phyloP scores from a whole-genome alignment of 2,329 filamentous ascomycete genomes.

The Xylaria multiplex region DNA sequence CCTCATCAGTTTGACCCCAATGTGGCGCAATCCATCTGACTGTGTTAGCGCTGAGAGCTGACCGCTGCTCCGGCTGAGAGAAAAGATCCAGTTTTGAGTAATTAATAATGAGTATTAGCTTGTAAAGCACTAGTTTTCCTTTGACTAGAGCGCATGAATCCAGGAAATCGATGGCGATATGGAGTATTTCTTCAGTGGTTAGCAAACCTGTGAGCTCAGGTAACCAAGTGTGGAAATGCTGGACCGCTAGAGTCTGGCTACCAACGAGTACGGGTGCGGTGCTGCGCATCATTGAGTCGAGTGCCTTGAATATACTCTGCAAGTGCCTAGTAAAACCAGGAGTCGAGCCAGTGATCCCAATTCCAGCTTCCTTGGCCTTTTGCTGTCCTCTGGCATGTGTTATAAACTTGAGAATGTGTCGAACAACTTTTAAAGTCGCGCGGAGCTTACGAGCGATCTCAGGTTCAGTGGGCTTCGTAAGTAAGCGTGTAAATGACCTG shows the following conservation, averaged over 20 bases:
- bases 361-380: slow-evolving; percentile 85
- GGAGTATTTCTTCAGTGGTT: slow-evolving; percentile 83
- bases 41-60: slow-evolving; percentile 80
- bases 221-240: slow-evolving; percentile 98
- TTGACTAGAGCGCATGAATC: slow-evolving; percentile 88
- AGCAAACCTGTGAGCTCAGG: slow-evolving; percentile 85
- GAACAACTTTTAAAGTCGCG: slow-evolving; percentile 93
- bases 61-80: slow-evolving; percentile 77
- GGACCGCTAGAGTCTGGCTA: slow-evolving; percentile 92
- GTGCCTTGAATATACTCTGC: slow-evolving; percentile 85
- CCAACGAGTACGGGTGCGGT: slow-evolving; percentile 86
- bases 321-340: slow-evolving; percentile 83
- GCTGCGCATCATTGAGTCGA: slow-evolving; percentile 91
- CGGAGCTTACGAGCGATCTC: slow-evolving; percentile 85
- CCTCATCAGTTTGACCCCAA: slow-evolving; percentile 80
- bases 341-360: slow-evolving; percentile 81
- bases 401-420: slow-evolving; percentile 93
- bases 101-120: slow-evolving; percentile 91
- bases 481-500: slow-evolving; percentile 82
- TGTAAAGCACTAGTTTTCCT: slow-evolving; percentile 91
- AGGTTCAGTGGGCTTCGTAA: slow-evolving; percentile 84
- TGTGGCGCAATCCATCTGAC: slow-evolving; percentile 92
- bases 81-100: slow-evolving; percentile 87
- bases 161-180: slow-evolving; percentile 92
- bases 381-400: slow-evolving; percentile 88